phyloP scores from a whole-genome alignment of 192 early-diverging fungal genomes.

The Coemansia sp. region DNA sequence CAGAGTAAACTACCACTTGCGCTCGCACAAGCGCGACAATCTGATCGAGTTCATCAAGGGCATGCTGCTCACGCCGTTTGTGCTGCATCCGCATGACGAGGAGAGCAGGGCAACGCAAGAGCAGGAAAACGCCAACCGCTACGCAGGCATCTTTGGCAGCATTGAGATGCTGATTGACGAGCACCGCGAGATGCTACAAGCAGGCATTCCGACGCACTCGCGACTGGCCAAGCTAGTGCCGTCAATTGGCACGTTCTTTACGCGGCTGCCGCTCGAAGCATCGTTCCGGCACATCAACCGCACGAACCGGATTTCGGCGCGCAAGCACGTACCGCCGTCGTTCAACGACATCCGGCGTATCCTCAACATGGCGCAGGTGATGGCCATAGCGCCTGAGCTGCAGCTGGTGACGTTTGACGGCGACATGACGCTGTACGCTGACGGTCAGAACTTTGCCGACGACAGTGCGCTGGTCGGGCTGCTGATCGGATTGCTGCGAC shows the following conservation, averaged over 20 bases:
- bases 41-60: slow-evolving; percentile 93
- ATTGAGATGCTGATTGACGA: slow-evolving; percentile 80
- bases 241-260: slow-evolving; percentile 81
- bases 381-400: slow-evolving; percentile 69
- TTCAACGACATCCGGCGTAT: slow-evolving; percentile 92
- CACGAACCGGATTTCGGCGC: slow-evolving; percentile 67
- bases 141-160: slow-evolving; percentile 74
- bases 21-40: slow-evolving; percentile 84
- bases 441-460: slow-evolving; percentile 78
- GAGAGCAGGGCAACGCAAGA: slow-evolving; percentile 2
- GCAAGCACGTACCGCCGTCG: slow-evolving; percentile 82
- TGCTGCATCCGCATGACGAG: slow-evolving; percentile 67
- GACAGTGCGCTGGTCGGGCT: slow-evolving; percentile 65
- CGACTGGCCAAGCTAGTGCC: slow-evolving; percentile 77
- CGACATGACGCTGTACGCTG: slow-evolving; percentile 91
- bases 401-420: slow-evolving; percentile 90
- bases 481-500: slow-evolving; percentile 67
- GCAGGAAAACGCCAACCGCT: slow-evolving; percentile 66
- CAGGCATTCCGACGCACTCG: slow-evolving; percentile 58
- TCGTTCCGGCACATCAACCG: slow-evolving; percentile 72
- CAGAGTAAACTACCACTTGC: slow-evolving; percentile 57
- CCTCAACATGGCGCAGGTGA: slow-evolving; percentile 86
- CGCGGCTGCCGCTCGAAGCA: slow-evolving; percentile 69
- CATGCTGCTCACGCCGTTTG: slow-evolving; percentile 82
- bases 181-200: slow-evolving; percentile 33